Evolutionary conservation across 129 eudicot species (phyloP).

Genomic region (Lonicera japonica): DNA sequence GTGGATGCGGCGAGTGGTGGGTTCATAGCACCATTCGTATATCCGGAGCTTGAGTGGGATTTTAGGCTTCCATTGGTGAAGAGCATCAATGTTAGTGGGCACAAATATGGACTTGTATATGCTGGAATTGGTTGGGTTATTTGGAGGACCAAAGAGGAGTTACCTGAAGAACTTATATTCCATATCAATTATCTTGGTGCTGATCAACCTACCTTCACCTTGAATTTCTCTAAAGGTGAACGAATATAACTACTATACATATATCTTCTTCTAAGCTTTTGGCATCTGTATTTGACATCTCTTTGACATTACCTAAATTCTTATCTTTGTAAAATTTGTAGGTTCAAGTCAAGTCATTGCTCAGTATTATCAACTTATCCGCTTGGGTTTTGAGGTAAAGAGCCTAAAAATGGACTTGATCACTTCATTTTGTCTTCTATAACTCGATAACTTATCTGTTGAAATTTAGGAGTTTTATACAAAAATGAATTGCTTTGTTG

Average conservation of each 20-base stretch:
- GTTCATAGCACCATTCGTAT: conserved; percentile 24
- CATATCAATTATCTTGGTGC: conserved; percentile 32
- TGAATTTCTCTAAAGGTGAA: conserved; percentile 38
- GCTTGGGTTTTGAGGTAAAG: conserved; percentile 31
- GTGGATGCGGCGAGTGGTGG: conserved; percentile 39
- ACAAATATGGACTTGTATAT: conserved; percentile 33
- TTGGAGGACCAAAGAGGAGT: conserved; percentile 38
- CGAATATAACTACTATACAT: too few relatives aligned
- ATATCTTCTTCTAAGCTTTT: not conserved
- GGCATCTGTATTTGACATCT: not conserved
- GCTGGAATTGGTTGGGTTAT: conserved; percentile 41
- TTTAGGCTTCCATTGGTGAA: conserved; percentile 30
- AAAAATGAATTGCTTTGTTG: not conserved
- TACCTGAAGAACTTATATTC: conserved; percentile 35
- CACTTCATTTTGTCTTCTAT: not conserved
- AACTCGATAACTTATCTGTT: too few relatives aligned
- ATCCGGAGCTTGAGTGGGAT: conserved; percentile 38
- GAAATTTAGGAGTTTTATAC: not conserved
- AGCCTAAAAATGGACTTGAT: not conserved
- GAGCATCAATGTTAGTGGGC: conserved; percentile 34
- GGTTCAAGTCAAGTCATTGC: conserved; percentile 44
- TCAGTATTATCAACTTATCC: conserved; percentile 33
- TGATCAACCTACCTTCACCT: conserved; percentile 30
- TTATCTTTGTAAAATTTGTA: not conserved
- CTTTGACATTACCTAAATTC: not conserved